Evolutionary conservation across 2,329 filamentous ascomycete species (phyloP).

Genomic region (Ophiocordyceps sinensis): DNA sequence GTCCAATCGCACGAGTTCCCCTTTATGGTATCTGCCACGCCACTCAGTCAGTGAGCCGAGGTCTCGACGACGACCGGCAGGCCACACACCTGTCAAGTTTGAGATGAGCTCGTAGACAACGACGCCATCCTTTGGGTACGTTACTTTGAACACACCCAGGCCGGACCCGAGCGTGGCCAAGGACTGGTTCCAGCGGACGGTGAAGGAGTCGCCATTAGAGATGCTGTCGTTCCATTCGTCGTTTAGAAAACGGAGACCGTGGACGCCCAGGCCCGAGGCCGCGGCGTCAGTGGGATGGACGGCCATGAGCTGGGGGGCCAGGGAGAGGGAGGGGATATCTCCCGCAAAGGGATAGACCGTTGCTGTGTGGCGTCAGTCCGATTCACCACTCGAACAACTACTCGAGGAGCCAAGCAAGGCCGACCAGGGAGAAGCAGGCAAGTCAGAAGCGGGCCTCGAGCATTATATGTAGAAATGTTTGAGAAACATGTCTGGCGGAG

Average conservation of each 20-base stretch:
- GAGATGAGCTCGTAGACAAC: slow-evolving; percentile 14
- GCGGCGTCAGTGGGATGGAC: slow-evolving; percentile 5
- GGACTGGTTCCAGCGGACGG: slow-evolving; percentile 16
- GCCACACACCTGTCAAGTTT: slow-evolving; percentile 16
- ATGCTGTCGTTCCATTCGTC: slow-evolving; percentile 20
- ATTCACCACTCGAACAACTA: background rate
- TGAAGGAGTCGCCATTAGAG: slow-evolving; percentile 14
- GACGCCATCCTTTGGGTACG: slow-evolving; percentile 15
- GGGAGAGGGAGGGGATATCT: background rate
- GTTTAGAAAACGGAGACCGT: slow-evolving; percentile 17
- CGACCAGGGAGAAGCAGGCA: slow-evolving; percentile 4
- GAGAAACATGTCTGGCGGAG: slow-evolving; percentile 2
- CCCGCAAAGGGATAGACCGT: slow-evolving; percentile 1
- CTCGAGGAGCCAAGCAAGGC: slow-evolving; percentile 1
- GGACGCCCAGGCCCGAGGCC: slow-evolving; percentile 6
- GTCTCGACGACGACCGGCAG: background rate
- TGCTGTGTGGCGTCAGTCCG: slow-evolving; percentile 1
- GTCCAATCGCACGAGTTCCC: slow-evolving; percentile 14
- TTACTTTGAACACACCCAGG: slow-evolving; percentile 16
- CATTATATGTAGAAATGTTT: slow-evolving; percentile 7
- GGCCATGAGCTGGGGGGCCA: slow-evolving; percentile 6
- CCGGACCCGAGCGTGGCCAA: slow-evolving; percentile 7
- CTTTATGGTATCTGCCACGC: slow-evolving; percentile 10
- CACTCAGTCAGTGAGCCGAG: slow-evolving; percentile 3
- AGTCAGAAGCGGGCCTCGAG: slow-evolving; percentile 5